A percentile compares a stretch with the other conserved stretches of the same genome.
These are phyloP conservation scores for Clonostachys solani DNA, from an alignment of 2,329 filamentous ascomycete genomes.

Conservation along the genomic window DNA sequence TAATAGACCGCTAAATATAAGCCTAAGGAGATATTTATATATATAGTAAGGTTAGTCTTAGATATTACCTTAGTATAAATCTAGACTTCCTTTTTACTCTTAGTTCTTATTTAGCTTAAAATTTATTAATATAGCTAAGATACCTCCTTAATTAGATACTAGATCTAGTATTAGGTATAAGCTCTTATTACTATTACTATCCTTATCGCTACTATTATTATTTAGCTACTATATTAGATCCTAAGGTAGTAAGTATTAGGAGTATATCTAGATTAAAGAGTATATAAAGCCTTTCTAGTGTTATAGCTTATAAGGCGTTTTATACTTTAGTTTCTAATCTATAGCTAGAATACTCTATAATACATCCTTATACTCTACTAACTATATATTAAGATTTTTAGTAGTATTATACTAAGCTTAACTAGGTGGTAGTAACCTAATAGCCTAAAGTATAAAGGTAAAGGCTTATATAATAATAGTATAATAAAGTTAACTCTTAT, in stretches of 20 bases:
- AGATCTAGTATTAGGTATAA: slow-evolving; percentile 7
- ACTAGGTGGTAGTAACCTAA: slow-evolving; percentile 16
- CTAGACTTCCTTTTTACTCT: too few relatives aligned
- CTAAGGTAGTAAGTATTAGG: slow-evolving; percentile 1
- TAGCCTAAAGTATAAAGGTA: slow-evolving; percentile 26
- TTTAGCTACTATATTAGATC: background rate
- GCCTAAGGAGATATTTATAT: slow-evolving; percentile 14
- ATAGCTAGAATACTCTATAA: slow-evolving; percentile 15
- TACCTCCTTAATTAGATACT: background rate
- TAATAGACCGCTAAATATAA: slow-evolving; percentile 9
- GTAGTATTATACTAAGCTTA: slow-evolving; percentile 21
- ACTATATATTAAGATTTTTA: slow-evolving; percentile 21
- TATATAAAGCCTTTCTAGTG: slow-evolving; percentile 19
- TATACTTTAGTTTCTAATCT: slow-evolving; percentile 9
- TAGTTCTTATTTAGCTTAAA: slow-evolving; percentile 2
- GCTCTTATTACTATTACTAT: slow-evolving; percentile 9
- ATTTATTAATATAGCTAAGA: background rate
- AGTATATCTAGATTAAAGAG: slow-evolving; percentile 8
- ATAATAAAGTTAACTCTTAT: slow-evolving; percentile 23
- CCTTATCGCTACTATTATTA: slow-evolving; percentile 10
- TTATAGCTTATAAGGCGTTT: slow-evolving; percentile 15
- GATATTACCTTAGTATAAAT: background rate
- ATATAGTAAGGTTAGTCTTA: slow-evolving; percentile 15
- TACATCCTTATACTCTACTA: slow-evolving; percentile 23
- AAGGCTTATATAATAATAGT: slow-evolving; percentile 32